phyloP scores from a whole-genome alignment of 2,329 filamentous ascomycete genomes.

The Colletotrichum aenigma region DNA sequence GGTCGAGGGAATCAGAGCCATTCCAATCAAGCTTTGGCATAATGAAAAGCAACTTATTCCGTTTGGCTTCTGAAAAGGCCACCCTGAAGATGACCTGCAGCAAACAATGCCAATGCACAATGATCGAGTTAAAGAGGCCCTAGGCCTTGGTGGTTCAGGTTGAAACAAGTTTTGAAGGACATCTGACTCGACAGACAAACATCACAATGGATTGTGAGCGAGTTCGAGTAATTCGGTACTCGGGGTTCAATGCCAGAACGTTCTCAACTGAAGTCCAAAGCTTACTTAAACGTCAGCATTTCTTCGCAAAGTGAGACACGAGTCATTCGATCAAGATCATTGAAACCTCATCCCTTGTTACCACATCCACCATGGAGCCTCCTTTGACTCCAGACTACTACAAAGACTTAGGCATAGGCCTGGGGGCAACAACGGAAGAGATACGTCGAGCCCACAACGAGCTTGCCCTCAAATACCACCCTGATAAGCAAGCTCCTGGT shows the following conservation, averaged over 20 bases:
- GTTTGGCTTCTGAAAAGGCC: not conserved
- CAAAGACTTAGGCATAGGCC: not conserved
- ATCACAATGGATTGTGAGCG: accelerated
- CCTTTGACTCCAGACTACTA: not conserved
- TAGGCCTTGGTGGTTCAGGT: accelerated
- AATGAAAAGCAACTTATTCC: not conserved
- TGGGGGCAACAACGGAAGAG: not conserved
- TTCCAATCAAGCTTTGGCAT: not conserved
- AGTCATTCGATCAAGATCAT: accelerated
- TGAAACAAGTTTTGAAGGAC: accelerated
- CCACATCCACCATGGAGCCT: not conserved
- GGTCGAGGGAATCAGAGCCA: not conserved
- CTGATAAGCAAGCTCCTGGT: not conserved
- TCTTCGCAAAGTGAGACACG: not conserved
- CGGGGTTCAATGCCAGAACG: not conserved
- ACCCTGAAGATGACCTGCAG: accelerated
- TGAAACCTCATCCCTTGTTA: not conserved
- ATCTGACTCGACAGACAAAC: not conserved
- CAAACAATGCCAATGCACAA: not conserved
- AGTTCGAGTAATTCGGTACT: not conserved
- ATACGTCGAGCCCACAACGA: not conserved
- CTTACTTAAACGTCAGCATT: not conserved
- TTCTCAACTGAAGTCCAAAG: not conserved
- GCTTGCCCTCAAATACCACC: not conserved
- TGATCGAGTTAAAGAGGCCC: not conserved